Evolutionary conservation across 1,139 yeast genomes (phyloP), one percentile per base, ranked within the genome.

Genomic region (Waltiozyma solani): DNA sequence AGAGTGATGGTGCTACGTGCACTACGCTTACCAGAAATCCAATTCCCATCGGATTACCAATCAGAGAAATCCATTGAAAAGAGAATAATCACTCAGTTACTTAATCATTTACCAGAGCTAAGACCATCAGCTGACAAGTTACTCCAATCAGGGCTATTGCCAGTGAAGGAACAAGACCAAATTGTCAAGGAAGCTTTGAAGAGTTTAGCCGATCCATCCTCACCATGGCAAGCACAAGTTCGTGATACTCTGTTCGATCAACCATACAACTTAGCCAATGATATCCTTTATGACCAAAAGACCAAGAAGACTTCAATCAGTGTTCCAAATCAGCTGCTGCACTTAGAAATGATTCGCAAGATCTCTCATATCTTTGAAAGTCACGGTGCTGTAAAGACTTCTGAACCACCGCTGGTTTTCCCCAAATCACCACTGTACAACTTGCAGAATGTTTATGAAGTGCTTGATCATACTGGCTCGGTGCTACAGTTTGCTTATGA

Each of bases 191-290:
- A 87, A 53, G 96, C 96, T 0, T 64, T 93, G 44, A 77, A 79
- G 46, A 83, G 91, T 25, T 63, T 91, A 44, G 83, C 93, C 1
- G 91, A 86, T 54, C 93, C 95, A 0, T 79, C 93, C 0, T 85
- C 96, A 0, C 91, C 95, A 0, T 86, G 95, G 95, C 91, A 89
- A 49, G 85, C 79, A 47, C 95, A 86, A 58, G 96, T 91, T 0
- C 71, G 96, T 53, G 84, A 80, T 44, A 81, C 93, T 0, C 62
- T 91, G 32, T 91, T 91, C 56, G 69, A 81, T 22, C 93, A 85
- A 48, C 87, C 95, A 0, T 79, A 85, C 48, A 79, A 79, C 58
- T 66, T 82, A 43, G 95, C 95, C 0, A 76, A 79, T 48, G 95
- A 85, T 55, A 71, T 85, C 14, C 64, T 89, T 51, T 91, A 81